Percentiles rank a stretch among this genome's conserved stretches.
phyloP scores from a whole-genome alignment of 164 flowering plant species.

The Tinospora cordifolia region DNA sequence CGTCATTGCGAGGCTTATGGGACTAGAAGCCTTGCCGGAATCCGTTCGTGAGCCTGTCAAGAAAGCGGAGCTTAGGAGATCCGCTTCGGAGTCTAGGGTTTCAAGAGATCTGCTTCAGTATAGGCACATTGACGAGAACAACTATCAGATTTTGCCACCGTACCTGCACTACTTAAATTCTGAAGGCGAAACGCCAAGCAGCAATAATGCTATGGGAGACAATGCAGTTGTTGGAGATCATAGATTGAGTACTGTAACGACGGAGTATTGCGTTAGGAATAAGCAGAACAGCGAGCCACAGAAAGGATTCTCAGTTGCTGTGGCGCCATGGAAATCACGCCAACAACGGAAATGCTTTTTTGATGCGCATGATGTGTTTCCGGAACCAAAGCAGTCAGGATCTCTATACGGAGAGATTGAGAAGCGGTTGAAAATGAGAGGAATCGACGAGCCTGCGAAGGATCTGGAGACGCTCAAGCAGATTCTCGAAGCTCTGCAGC shows the following conservation, averaged over 20 bases:
- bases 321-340: constrained; percentile 18
- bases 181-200: neutral
- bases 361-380: constrained; percentile 72
- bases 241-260: constrained; percentile 11
- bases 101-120: constrained; percentile 32
- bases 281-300: neutral
- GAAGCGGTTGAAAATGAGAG: constrained; percentile 62
- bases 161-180: neutral
- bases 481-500: constrained; percentile 83
- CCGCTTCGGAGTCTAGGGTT: constrained; percentile 85
- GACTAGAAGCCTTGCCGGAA: constrained; percentile 52
- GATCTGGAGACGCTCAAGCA: constrained; percentile 87
- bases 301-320: constrained; percentile 18
- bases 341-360: constrained; percentile 56
- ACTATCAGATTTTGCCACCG: constrained; percentile 6
- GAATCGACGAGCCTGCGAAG: constrained; percentile 63
- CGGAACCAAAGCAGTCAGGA: constrained; percentile 54
- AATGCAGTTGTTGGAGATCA: constrained; percentile 14
- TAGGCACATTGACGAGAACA: constrained; percentile 28
- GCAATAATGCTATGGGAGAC: neutral
- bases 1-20: constrained; percentile 83
- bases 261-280: constrained; percentile 11
- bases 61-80: constrained; percentile 67
- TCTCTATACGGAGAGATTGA: constrained; percentile 64
- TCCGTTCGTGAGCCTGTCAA: constrained; percentile 28